phyloP scores from a whole-genome alignment of 805 yeast species.

The Ogataea methylovora region DNA sequence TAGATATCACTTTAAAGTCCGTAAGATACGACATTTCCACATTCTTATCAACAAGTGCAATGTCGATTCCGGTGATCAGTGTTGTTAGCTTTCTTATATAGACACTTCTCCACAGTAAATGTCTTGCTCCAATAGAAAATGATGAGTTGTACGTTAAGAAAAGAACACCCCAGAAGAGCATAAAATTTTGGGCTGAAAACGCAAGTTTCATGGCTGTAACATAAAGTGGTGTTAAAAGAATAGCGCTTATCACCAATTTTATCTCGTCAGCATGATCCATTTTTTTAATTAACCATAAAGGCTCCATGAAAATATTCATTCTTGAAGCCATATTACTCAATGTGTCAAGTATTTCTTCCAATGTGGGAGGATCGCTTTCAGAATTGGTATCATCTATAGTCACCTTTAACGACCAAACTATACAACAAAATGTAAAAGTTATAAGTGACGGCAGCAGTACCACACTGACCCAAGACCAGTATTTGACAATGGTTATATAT shows the following conservation, averaged over 20 bases:
- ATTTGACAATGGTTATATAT: conserved; percentile 31
- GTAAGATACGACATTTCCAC: conserved; percentile 6
- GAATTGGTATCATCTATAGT: conserved; percentile 29
- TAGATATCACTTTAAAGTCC: conserved; percentile 5
- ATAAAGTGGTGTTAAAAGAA: conserved; percentile 37
- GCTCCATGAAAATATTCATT: conserved; percentile 32
- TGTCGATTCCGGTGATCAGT: conserved; percentile 34
- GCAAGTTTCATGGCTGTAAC: conserved; percentile 26
- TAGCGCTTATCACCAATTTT: conserved; percentile 24
- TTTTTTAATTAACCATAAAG: conserved; percentile 17
- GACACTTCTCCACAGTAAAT: conserved; percentile 44
- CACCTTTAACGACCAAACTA: conserved; percentile 38
- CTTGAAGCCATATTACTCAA: conserved; percentile 38
- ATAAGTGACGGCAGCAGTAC: conserved; percentile 32
- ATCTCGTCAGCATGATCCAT: conserved; percentile 18
- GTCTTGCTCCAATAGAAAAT: conserved; percentile 36
- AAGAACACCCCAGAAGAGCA: conserved; percentile 30
- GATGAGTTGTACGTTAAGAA: conserved; percentile 39
- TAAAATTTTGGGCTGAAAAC: conserved; percentile 25
- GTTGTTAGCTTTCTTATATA: conserved; percentile 30
- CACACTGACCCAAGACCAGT: conserved; percentile 33
- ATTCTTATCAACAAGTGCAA: conserved; percentile 11
- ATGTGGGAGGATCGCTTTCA: conserved; percentile 35
- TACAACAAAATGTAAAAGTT: conserved; percentile 29
- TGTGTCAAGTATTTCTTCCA: conserved; percentile 44